A percentile compares a stretch with the other conserved stretches of the same genome.
These are phyloP conservation scores for Phascolomyces articulosus DNA, from an alignment of 371 early-diverging fungal genomes.

Conservation along the genomic window DNA sequence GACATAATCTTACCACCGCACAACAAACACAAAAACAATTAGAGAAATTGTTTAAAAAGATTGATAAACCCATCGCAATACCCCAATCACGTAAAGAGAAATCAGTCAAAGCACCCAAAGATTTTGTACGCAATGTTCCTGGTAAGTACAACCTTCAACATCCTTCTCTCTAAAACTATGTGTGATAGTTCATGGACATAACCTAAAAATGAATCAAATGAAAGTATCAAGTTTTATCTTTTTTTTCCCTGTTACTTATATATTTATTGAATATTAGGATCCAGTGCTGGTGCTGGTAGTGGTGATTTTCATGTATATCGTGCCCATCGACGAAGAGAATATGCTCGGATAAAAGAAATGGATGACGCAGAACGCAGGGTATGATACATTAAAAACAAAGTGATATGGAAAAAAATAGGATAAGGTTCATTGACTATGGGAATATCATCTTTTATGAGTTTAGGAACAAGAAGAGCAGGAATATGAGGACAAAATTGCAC, in stretches of 20 bases:
- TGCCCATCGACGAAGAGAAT: conserved; percentile 87
- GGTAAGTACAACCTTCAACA: conserved; percentile 36
- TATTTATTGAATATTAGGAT: conserved; percentile 52
- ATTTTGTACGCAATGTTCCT: conserved; percentile 81
- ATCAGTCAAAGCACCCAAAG: conserved; percentile 65
- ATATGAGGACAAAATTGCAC: conserved; percentile 60
- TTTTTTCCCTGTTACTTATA: no score
- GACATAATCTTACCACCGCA: conserved; percentile 45
- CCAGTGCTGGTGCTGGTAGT: conserved; percentile 95
- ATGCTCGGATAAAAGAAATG: conserved; percentile 77
- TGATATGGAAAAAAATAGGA: neutral
- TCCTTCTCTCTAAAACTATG: neutral
- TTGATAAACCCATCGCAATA: conserved; percentile 80
- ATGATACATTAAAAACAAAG: neutral
- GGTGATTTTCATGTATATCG: conserved; percentile 97
- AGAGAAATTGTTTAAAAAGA: conserved; percentile 73
- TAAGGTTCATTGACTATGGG: neutral
- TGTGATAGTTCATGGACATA: neutral
- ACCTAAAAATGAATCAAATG: no score
- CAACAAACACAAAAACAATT: conserved; percentile 71
- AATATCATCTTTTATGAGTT: no score
- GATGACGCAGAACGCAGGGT: conserved; percentile 80
- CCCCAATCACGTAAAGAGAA: conserved; percentile 57
- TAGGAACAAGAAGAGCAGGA: conserved; percentile 52
- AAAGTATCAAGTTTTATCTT: no score